phyloP scores from a whole-genome alignment of 345 rosid species.

The Eucalyptus curtisii region DNA sequence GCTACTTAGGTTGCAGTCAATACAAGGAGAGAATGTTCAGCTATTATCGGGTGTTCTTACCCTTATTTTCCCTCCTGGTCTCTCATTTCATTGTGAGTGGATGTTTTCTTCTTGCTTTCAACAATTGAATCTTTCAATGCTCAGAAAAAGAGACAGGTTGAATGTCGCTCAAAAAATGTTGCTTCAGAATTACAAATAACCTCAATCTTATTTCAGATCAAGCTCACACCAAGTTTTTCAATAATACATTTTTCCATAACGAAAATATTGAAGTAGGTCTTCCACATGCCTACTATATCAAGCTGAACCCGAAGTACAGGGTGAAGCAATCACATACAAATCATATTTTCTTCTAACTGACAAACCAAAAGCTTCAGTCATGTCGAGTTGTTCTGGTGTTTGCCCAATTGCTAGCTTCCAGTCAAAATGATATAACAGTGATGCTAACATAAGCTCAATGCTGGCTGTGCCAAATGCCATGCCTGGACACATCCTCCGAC shows the following conservation, averaged over 20 bases:
- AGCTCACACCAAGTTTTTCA: neutral
- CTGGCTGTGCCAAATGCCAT: neutral
- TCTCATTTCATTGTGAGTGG: neutral
- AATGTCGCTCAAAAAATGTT: neutral
- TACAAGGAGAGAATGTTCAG: neutral
- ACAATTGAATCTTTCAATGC: neutral
- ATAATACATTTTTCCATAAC: neutral
- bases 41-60: neutral
- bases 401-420: neutral
- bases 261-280: neutral
- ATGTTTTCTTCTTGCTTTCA: neutral
- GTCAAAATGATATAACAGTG: neutral
- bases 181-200: neutral
- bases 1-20: neutral
- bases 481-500: slow-evolving; percentile 3
- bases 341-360: neutral
- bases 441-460: neutral
- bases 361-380: neutral
- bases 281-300: neutral
- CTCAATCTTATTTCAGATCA: neutral
- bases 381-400: neutral
- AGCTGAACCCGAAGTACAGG: neutral
- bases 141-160: neutral
- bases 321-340: neutral
- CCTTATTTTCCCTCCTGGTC: neutral